Conservation (phyloP, 768 basidiomycete genomes). For the Tylopilus sp. region DNA sequence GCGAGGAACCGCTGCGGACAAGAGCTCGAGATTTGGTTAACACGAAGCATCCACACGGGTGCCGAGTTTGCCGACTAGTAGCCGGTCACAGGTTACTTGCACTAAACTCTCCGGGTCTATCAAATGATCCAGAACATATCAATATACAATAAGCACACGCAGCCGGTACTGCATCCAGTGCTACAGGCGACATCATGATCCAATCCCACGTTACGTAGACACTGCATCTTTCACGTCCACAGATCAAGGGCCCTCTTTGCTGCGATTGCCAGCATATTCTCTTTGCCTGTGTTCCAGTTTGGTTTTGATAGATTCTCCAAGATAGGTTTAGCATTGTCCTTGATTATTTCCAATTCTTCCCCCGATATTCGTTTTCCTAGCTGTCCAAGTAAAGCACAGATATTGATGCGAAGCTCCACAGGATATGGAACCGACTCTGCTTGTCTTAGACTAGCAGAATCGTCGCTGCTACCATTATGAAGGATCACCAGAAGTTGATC, state of each 20-base stretch:
- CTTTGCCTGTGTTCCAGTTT: constrained; percentile 31
- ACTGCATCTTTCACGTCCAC: constrained; percentile 29
- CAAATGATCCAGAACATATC: too few species aligned
- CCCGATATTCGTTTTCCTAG: constrained; percentile 51
- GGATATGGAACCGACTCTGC: constrained; percentile 46
- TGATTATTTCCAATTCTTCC: constrained; percentile 46
- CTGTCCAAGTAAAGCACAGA: constrained; percentile 69
- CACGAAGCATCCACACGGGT: too few species aligned
- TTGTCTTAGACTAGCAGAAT: constrained; percentile 41
- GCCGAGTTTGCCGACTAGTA: too few species aligned
- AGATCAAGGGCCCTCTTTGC: constrained; percentile 42
- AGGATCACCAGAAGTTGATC: constrained; percentile 68
- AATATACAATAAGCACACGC: not conserved
- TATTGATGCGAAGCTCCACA: constrained; percentile 74
- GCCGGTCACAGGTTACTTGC: too few species aligned
- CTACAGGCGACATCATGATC: not conserved
- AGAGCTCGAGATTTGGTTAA: too few species aligned
- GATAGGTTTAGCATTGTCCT: constrained; percentile 47
- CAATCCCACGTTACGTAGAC: too few species aligned
- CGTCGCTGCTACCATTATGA: constrained; percentile 37
- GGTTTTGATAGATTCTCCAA: constrained; percentile 48
- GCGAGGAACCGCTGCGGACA: not conserved
- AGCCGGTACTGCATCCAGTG: not conserved
- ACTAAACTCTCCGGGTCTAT: too few species aligned
- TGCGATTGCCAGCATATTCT: constrained; percentile 34